Evolutionary conservation across 305 asterid genomes (phyloP).

Genomic region (Caryopteris hybrid): DNA sequence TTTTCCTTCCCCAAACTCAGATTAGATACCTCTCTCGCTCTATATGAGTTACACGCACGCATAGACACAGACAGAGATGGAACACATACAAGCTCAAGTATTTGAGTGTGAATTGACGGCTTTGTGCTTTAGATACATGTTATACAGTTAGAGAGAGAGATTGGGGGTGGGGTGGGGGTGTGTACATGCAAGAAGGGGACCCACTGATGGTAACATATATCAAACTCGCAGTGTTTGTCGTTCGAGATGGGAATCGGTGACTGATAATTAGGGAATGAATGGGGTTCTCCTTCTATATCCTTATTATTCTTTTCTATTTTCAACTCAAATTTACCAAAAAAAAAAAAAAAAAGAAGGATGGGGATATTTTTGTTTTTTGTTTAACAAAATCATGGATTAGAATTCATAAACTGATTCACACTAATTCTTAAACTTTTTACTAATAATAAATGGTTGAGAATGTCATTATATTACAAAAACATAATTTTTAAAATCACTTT

Average conservation of each 20-base stretch:
- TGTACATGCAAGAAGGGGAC: conserved; percentile 39
- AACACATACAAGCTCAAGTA: conserved; percentile 21
- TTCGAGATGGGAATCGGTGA: conserved; percentile 6
- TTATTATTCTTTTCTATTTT: too few species aligned
- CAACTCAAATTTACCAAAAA: too few species aligned
- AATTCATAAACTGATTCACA: too few species aligned
- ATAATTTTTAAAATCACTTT: too few species aligned
- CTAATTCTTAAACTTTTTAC: too few species aligned
- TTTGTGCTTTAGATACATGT: conserved; percentile 31
- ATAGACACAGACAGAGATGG: conserved; percentile 19
- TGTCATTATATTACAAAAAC: too few species aligned
- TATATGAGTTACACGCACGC: not conserved
- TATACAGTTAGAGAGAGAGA: not conserved
- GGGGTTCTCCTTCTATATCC: not conserved
- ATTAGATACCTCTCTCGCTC: not conserved
- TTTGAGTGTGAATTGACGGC: conserved; percentile 53
- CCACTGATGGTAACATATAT: conserved; percentile 27
- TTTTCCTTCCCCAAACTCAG: not conserved
- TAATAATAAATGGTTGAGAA: too few species aligned
- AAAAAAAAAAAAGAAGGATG: too few species aligned
- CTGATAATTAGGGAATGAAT: not conserved
- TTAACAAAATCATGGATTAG: too few species aligned
- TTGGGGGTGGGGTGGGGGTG: not conserved
- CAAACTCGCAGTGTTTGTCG: conserved; percentile 34
- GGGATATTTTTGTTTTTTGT: too few species aligned